phyloP scores from a whole-genome alignment of 139 green algal genomes.

The Chlorella sp. region DNA sequence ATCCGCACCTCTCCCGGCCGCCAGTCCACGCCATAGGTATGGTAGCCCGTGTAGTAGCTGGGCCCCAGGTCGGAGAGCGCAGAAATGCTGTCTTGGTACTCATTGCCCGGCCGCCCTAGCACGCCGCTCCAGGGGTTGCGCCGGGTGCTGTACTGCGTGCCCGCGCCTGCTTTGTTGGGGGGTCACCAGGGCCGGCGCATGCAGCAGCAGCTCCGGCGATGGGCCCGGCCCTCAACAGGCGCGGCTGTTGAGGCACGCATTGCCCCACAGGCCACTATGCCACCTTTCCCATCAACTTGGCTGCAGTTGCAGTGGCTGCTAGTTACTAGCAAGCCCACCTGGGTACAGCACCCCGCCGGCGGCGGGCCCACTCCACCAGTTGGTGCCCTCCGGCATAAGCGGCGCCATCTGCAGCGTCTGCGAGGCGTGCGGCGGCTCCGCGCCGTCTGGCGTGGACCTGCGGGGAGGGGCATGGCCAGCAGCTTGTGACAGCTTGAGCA shows the following conservation, averaged over 20 bases:
- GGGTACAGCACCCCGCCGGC: conserved; percentile 34
- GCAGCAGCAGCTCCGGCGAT: background rate
- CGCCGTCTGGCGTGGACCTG: background rate
- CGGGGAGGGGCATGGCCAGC: background rate
- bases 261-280: background rate
- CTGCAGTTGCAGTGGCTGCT: too few species aligned
- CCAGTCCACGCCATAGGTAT: conserved; percentile 53
- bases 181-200: background rate
- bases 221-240: too few species aligned
- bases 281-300: background rate
- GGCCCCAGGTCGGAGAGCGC: conserved; percentile 24
- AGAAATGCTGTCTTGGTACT: conserved; percentile 45
- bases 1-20: conserved; percentile 33
- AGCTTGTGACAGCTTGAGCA: background rate
- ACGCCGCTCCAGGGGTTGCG: conserved; percentile 29
- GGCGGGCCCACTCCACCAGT: conserved; percentile 26
- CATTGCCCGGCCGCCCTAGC: conserved; percentile 37
- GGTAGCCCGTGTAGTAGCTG: conserved; percentile 7
- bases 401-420: conserved; percentile 62
- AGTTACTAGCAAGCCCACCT: conserved; percentile 4
- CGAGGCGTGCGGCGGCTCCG: conserved; percentile 29
- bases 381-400: conserved; percentile 39
- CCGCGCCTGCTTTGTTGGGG: background rate
- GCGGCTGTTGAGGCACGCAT: too few species aligned
- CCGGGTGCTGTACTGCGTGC: conserved; percentile 17